Conservation (phyloP, 768 basidiomycete genomes). For the Suillus lakei region DNA sequence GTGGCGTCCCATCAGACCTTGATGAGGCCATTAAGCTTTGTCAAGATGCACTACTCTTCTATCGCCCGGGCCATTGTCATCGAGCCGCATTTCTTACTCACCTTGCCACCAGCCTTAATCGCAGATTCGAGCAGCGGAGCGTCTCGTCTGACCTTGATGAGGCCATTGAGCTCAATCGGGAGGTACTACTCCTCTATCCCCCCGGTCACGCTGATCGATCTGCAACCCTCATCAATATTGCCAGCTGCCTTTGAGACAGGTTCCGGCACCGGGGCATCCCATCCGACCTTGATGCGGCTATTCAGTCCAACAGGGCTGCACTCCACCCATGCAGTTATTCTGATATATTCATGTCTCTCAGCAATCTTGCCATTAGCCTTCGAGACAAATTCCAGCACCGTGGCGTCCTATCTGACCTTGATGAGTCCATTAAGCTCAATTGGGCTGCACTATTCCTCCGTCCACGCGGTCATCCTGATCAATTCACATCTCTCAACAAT, state of each 20-base stretch:
- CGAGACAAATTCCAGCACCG: too few species aligned
- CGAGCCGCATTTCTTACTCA: too few species aligned
- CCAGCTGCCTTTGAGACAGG: not conserved
- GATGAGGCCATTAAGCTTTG: constrained; percentile 18
- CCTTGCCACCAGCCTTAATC: not conserved
- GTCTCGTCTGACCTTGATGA: not conserved
- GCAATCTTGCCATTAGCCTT: too few species aligned
- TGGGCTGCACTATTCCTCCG: too few species aligned
- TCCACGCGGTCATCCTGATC: not conserved
- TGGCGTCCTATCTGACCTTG: too few species aligned
- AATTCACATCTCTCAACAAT: not conserved
- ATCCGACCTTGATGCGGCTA: constrained; percentile 21
- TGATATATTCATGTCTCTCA: too few species aligned
- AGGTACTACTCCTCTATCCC: not conserved
- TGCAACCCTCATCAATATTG: not conserved
- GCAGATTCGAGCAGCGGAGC: not conserved
- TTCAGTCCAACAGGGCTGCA: not conserved
- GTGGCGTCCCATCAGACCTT: constrained; percentile 14
- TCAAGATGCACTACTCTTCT: constrained; percentile 24
- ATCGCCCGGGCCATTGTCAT: constrained; percentile 17
- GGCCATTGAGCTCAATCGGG: not conserved
- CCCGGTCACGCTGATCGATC: not conserved
- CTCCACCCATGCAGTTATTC: constrained; percentile 4
- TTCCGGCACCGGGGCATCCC: not conserved
- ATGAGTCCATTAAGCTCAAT: too few species aligned